phyloP scores from a whole-genome alignment of 2,329 filamentous ascomycete genomes.

The Monosporascus sp. region DNA sequence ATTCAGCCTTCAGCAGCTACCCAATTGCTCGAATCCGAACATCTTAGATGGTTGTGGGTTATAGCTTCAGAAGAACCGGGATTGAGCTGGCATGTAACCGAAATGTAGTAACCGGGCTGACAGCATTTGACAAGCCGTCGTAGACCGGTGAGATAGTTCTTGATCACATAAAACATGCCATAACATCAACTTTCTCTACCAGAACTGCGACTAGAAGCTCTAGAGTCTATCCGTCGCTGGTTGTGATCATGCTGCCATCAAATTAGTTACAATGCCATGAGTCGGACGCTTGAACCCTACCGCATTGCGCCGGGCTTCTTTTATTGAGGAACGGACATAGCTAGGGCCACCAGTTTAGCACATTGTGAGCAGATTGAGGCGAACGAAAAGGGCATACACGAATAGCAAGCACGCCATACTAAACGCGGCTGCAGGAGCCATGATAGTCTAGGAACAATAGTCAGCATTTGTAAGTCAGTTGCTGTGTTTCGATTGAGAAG shows the following conservation, averaged over 20 bases:
- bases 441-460: slow-evolving; percentile 10
- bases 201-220: background rate
- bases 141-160: no score
- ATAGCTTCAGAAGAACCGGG: no score
- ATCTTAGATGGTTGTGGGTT: background rate
- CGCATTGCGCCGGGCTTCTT: slow-evolving; percentile 15
- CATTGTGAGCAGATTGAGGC: background rate
- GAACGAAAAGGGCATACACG: slow-evolving; percentile 5
- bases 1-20: background rate
- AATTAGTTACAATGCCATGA: slow-evolving; percentile 4
- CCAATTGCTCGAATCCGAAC: background rate
- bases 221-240: background rate
- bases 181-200: no score
- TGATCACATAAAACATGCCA: no score
- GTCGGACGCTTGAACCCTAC: slow-evolving; percentile 3
- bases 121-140: no score
- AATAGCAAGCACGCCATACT: slow-evolving; percentile 19
- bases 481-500: slow-evolving; percentile 1
- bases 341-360: slow-evolving; percentile 3
- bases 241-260: slow-evolving; percentile 13
- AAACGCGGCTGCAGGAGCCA: slow-evolving; percentile 18
- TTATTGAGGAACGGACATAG: slow-evolving; percentile 16
- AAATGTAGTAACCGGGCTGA: no score
- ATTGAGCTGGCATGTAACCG: no score
- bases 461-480: background rate